Evolutionary conservation across 2,329 filamentous ascomycete species (phyloP).

Genomic region (Fusarium sp.): DNA sequence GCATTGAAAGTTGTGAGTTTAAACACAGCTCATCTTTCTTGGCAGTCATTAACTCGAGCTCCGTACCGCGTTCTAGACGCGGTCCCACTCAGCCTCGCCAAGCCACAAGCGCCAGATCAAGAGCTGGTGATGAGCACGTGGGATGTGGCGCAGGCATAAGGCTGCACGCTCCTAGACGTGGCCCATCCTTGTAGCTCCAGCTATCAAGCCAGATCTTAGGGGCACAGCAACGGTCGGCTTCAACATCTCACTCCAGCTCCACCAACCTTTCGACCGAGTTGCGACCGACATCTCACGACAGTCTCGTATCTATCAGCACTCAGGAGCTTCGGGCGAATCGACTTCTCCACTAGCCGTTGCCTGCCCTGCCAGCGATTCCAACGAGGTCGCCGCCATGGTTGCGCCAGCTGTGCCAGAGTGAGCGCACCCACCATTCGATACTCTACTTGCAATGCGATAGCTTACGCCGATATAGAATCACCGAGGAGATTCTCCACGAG

Average conservation of each 20-base stretch:
- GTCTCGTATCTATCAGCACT: not conserved
- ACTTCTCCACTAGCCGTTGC: not conserved
- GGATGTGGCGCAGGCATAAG: slow-evolving; percentile 42
- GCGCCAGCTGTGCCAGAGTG: slow-evolving; percentile 82
- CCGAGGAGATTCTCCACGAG: slow-evolving; percentile 92
- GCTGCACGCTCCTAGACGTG: slow-evolving; percentile 32
- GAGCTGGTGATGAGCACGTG: slow-evolving; percentile 32
- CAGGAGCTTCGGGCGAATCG: slow-evolving; percentile 7
- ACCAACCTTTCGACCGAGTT: slow-evolving; percentile 26
- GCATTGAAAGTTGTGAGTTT: slow-evolving; percentile 17
- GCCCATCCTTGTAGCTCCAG: slow-evolving; percentile 39
- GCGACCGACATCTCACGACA: slow-evolving; percentile 11
- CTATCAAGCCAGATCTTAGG: slow-evolving; percentile 49
- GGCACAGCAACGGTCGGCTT: slow-evolving; percentile 38
- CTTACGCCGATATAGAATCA: slow-evolving; percentile 72
- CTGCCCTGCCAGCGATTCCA: slow-evolving; percentile 20
- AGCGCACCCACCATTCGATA: slow-evolving; percentile 45
- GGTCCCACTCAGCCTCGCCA: slow-evolving; percentile 38
- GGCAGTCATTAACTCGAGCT: slow-evolving; percentile 34
- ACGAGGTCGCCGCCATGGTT: slow-evolving; percentile 67
- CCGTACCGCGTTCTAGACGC: slow-evolving; percentile 42
- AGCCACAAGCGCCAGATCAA: slow-evolving; percentile 34
- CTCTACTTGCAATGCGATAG: slow-evolving; percentile 13
- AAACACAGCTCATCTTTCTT: slow-evolving; percentile 28
- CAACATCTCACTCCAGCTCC: slow-evolving; percentile 37